A percentile compares a stretch with the other conserved stretches of the same genome.
Evolutionary conservation across 345 rosid genomes (phyloP).

Genomic region (Luvunga scandens): DNA sequence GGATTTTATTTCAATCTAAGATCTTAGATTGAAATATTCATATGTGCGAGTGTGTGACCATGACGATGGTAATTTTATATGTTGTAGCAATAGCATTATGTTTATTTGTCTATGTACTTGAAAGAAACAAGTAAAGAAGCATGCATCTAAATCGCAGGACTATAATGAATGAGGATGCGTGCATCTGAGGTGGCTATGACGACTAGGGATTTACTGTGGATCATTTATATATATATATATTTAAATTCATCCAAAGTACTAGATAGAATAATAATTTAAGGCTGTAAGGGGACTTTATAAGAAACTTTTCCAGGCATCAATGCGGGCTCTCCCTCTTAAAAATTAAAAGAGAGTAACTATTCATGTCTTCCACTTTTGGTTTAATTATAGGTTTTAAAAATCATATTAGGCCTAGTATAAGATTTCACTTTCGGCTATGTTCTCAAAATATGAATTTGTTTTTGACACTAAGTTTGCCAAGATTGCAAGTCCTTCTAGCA

Average conservation of each 20-base stretch:
- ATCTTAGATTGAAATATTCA: too few relatives aligned
- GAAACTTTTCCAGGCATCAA: neutral
- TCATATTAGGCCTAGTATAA: neutral
- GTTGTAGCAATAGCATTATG: neutral
- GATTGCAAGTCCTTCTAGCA: conserved; percentile 11
- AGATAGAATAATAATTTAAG: neutral
- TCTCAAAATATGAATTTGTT: conserved; percentile 22
- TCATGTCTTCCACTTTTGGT: neutral
- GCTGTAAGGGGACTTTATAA: neutral
- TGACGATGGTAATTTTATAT: neutral
- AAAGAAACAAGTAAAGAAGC: neutral
- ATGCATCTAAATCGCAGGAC: neutral
- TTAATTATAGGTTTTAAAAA: neutral
- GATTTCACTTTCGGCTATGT: conserved; percentile 30
- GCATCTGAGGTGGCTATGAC: conserved; percentile 13
- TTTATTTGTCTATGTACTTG: neutral
- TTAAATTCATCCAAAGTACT: too few relatives aligned
- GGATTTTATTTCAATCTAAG: too few relatives aligned
- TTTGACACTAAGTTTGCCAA: conserved; percentile 4
- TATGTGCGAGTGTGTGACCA: too few relatives aligned
- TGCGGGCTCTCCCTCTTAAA: neutral
- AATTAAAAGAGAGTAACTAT: neutral
- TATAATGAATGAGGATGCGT: neutral
- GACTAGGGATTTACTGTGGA: neutral
- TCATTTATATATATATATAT: too few relatives aligned